Conservation (phyloP, 2,329 filamentous ascomycete genomes). For the Penicillium sclerotiorum region DNA sequence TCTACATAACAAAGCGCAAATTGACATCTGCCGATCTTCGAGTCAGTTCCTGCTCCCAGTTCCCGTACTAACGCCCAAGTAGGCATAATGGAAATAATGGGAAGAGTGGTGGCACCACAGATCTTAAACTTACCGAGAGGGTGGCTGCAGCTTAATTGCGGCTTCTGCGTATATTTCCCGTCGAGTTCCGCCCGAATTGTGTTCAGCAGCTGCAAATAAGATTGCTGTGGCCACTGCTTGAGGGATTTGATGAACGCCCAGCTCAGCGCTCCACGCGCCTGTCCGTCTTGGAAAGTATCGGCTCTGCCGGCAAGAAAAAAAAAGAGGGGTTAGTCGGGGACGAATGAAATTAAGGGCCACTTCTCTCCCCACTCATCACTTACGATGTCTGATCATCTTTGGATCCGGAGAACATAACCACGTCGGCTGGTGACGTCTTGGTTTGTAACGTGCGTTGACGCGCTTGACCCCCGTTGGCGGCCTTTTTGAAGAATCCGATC, state of each 20-base stretch:
- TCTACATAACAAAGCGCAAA: slow-evolving; percentile 67
- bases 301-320: slow-evolving; percentile 64
- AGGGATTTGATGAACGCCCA: slow-evolving; percentile 92
- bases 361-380: slow-evolving; percentile 15
- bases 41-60: slow-evolving; percentile 18
- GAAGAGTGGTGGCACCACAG: slow-evolving; percentile 4
- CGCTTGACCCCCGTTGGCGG: slow-evolving; percentile 74
- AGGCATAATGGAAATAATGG: too few relatives aligned
- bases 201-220: slow-evolving; percentile 91
- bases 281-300: slow-evolving; percentile 83
- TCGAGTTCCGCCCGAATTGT: slow-evolving; percentile 86
- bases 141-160: slow-evolving; percentile 94
- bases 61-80: slow-evolving; percentile 1
- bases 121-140: slow-evolving; percentile 72
- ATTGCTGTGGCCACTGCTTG: slow-evolving; percentile 89
- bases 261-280: slow-evolving; percentile 96
- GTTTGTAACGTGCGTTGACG: slow-evolving; percentile 80
- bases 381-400: slow-evolving; percentile 84
- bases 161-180: slow-evolving; percentile 90
- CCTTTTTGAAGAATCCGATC: slow-evolving; percentile 86
- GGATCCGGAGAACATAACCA: slow-evolving; percentile 96
- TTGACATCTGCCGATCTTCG: slow-evolving; percentile 57
- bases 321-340: background rate
- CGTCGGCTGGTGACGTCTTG: slow-evolving; percentile 91
- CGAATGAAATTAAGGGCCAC: background rate